Base-by-base conservation (phyloP, 495 filamentous ascomycete genomes). In the Penicillium coffeae region DNA sequence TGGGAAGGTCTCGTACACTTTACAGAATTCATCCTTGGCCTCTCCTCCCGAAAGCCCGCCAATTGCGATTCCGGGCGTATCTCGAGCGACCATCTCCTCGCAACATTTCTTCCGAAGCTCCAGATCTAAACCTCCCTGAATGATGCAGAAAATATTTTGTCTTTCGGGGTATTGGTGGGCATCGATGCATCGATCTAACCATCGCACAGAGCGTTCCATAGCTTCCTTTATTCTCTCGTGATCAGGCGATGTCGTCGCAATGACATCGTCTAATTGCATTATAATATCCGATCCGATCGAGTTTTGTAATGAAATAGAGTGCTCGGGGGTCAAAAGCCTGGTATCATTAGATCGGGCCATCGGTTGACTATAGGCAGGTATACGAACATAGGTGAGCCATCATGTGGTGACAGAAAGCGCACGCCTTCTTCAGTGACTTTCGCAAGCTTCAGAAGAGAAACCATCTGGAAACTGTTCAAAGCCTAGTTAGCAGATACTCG, bases 111-210 rank as follows among this genome's bases (percentile, higher is more conserved):
- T 77, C 21, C 93, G 81, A 76, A 97, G 80, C 15, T 93, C 85
- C n/a, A 96, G 70, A 67, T 97, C 90, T 36, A 97, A 66, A 0
- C 93, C 93, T 50, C 93, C 93, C 68, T 99, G 93, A 42, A 99
- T 96, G 56, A 97, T 97, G 63, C 93, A 97, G 63, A 97, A 99
- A n/a, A 99, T 76, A 52, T 96, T 97, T 66, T 99, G 93, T 37
- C 69, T 66, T 47, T 84, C 80, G 0, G 89, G 90, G 42, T 92
- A 85, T 65, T 85, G 79, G 67, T 97, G 94, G 6, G 90, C 93
- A 30, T 84, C 86, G 22, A 97, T 95, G 64, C 93, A 97, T 2
- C 93, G 86, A 66, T 99, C 93, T 12, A 99, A 77, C 94, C 94
- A 99, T n/a, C 94, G 81, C n/a, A 99, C 82, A 32, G 89, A 95